These are phyloP conservation scores for Kurtzmaniella cleridarum DNA, from an alignment of 805 yeast genomes.

Conservation along the genomic window DNA sequence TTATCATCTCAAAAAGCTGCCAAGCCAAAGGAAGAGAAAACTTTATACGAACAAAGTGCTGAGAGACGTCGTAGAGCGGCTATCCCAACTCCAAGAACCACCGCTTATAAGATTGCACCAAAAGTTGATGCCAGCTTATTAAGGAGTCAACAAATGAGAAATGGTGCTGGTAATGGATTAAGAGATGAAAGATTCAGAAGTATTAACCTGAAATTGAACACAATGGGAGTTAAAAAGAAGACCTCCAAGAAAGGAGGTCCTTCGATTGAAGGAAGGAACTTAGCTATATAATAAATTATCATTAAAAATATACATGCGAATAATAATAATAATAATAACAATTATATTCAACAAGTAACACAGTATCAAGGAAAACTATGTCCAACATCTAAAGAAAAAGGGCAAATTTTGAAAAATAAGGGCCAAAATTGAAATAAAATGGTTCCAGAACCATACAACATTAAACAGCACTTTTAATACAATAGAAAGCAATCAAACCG, in stretches of 20 bases:
- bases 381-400: no score
- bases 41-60: constrained; percentile 84
- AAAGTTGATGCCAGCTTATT: constrained; percentile 52
- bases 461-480: no score
- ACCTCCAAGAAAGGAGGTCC: constrained; percentile 62
- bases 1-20: constrained; percentile 26
- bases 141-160: constrained; percentile 37
- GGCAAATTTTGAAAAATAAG: no score
- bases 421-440: no score
- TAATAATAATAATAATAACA: no score
- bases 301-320: constrained; percentile 3
- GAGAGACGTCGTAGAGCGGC: constrained; percentile 92
- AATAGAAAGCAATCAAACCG: no score
- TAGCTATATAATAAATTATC: constrained; percentile 26
- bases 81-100: constrained; percentile 85
- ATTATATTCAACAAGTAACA: no score
- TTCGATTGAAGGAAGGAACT: constrained; percentile 69
- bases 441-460: no score
- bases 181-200: constrained; percentile 79
- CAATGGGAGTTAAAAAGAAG: constrained; percentile 45
- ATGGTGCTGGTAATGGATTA: constrained; percentile 38
- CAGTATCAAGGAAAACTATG: no score
- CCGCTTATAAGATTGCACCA: constrained; percentile 90
- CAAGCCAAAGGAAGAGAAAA: constrained; percentile 37
- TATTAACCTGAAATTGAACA: constrained; percentile 54